Base-by-base conservation (phyloP, 495 filamentous ascomycete species). In the Cercophora scortea region DNA sequence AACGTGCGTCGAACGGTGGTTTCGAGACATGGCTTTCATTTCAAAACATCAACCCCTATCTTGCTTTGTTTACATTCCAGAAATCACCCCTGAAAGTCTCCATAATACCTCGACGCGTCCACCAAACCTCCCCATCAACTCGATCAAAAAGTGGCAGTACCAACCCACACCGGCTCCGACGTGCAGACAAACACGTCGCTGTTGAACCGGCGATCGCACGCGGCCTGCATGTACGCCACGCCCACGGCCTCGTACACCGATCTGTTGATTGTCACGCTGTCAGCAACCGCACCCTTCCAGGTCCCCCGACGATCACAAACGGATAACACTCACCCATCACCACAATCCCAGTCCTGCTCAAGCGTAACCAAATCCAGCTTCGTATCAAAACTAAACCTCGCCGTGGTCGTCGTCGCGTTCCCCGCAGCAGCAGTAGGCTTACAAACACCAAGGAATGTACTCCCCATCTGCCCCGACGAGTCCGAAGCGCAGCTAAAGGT, bases 141-240 rank as follows among this genome's bases (percentile, higher is more conserved):
- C 25, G 25, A 25, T 25, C 25, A 25, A 25, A 25, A 25, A 25
- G 25, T 25, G 25, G 25, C 25, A 25, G 66, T 70, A 6, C 70
- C 70, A 47, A 73, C 59, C 70, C 68, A 71, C 13, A 73, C 45
- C 0, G 65, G 61, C 4, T 59, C 50, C 13, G 65, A 67, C 12
- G 51, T 63, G 39, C 70, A 73, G 7, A 55, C 61, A 13, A 73
- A 65, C 12, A 64, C 35, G 39, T 64, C 54, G 40, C 63, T 64
- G 48, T 56, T 53, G 18, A 52, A 57, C 4, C 32, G 48, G 0
- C 70, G 61, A 17, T 51, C 61, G 42, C 70, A 73, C 1, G 58
- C 58, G 6, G 63, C 63, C 41, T 73, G 70, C 7, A 71, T 58
- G 35, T 60, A 73, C 0, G 50, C 59, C 17, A 70, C 57, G 1